These are phyloP conservation scores for Aspergillus fructus DNA, from an alignment of 2,329 filamentous ascomycete species.

Conservation along the genomic window DNA sequence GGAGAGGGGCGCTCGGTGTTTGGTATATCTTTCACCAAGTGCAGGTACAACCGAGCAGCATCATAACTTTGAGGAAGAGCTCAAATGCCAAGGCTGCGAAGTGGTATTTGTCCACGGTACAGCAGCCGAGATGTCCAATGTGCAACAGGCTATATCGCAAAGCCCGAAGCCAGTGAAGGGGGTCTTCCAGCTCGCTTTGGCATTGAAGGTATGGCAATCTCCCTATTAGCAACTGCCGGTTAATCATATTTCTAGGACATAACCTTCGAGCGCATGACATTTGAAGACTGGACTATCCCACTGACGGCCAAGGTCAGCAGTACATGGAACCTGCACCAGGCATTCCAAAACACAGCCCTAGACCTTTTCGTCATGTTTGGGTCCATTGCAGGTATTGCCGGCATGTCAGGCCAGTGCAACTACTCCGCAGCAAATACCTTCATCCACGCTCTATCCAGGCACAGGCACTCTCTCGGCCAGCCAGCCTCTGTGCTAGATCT, in stretches of 20 bases:
- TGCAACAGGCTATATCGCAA: constrained; percentile 4
- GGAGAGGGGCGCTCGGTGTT: constrained; percentile 12
- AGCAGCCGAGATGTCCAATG: constrained; percentile 7
- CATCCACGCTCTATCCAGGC: constrained; percentile 30
- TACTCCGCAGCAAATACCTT: constrained; percentile 42
- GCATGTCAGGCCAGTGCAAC: constrained; percentile 30
- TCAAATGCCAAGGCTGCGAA: constrained; percentile 1
- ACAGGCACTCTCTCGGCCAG: constrained; percentile 23
- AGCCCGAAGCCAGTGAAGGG: constrained; percentile 11
- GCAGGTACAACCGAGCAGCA: not conserved
- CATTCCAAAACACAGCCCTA: constrained; percentile 21
- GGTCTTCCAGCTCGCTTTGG: constrained; percentile 22
- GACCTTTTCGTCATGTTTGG: constrained; percentile 48
- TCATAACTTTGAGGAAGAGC: constrained; percentile 7
- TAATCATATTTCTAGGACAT: not conserved
- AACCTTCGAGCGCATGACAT: constrained; percentile 22
- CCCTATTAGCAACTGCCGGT: rapidly evolving
- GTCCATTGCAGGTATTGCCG: constrained; percentile 34
- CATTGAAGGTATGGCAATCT: constrained; percentile 6
- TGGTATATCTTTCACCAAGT: constrained; percentile 14
- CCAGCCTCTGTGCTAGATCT: constrained; percentile 21
- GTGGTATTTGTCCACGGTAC: constrained; percentile 4
- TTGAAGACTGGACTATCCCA: constrained; percentile 29
- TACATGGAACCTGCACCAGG: constrained; percentile 31
- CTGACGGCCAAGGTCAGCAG: constrained; percentile 34